A percentile compares a stretch with the other conserved stretches of the same genome.
phyloP scores from a whole-genome alignment of 768 basidiomycete species.

The Leccinellum rugosiceps region DNA sequence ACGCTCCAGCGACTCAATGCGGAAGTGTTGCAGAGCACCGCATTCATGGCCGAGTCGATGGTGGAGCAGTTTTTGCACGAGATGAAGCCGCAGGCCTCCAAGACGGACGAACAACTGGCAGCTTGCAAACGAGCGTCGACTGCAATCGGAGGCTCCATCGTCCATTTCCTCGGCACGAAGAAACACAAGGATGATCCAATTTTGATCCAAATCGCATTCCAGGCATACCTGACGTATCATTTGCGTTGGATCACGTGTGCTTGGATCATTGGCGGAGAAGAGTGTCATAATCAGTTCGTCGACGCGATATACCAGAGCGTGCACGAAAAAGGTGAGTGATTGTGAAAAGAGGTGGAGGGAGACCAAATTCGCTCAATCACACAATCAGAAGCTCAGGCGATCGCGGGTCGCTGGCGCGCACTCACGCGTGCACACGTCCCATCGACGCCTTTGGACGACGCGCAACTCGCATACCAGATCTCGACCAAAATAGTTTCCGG shows the following conservation, averaged over 20 bases:
- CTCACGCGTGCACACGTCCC: conserved; percentile 36
- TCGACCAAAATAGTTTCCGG: conserved; percentile 23
- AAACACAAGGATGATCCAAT: conserved; percentile 33
- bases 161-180: conserved; percentile 29
- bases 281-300: conserved; percentile 19
- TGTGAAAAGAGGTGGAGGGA: neutral
- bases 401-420: conserved; percentile 44
- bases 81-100: conserved; percentile 1
- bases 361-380: neutral
- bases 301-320: conserved; percentile 34
- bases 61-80: conserved; percentile 39
- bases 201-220: conserved; percentile 36
- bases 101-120: conserved; percentile 21
- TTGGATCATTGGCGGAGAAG: conserved; percentile 32
- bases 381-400: conserved; percentile 40
- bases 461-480: conserved; percentile 23
- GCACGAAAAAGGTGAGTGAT: conserved; percentile 33
- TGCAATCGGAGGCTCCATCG: conserved; percentile 19
- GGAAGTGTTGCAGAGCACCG: conserved; percentile 47
- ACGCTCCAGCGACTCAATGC: conserved; percentile 43
- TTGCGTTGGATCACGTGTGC: conserved; percentile 26
- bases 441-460: conserved; percentile 18
- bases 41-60: conserved; percentile 45
- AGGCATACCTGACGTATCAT: conserved; percentile 27
- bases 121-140: conserved; percentile 22